Evolutionary conservation across 2,329 filamentous ascomycete species (phyloP), one percentile per base, ranked within the genome.

Genomic region (Sarocladium brachiariae): DNA sequence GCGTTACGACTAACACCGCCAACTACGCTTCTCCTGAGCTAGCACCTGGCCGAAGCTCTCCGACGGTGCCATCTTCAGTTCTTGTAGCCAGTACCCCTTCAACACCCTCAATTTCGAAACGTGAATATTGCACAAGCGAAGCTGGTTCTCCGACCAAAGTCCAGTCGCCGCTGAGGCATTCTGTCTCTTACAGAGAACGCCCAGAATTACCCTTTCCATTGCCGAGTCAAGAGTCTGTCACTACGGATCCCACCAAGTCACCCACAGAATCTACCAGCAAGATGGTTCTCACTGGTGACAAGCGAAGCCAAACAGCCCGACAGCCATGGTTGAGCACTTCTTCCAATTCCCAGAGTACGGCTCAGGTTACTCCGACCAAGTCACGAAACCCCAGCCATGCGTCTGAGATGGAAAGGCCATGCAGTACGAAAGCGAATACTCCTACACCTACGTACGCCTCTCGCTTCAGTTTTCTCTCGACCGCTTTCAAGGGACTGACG

Each of bases 401-500:
- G 18, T 35, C 18, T 58, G 58, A 23, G 47, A 57, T 19, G 13
- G 50, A 41, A 13, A 54, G 56, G 10, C 59, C 62, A 4, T 8
- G 7, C 10, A 66, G 68, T 13, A 62, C 70, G 9, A 70, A 69
- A 51, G 65, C 58, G 41, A 45, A 57, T 25, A 61, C 57, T 34
- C 58, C 62, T 21, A 60, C 55, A 21, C 50, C 52, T n/a, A 57
- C 59, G 41, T 73, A 70, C 11, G 43, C 43, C 8, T 47, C 43
- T 37, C 73, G 68, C 27, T 70, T 77, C 53, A 68, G 70, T 34
- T 73, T 77, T 55, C 62, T 78, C 41, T 70, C 73, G 2, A 68
- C 71, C 47, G 66, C 76, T 61, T 69, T 75, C 39, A 71, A 61
- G 51, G 58, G 59, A 19, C 50, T 50, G 54, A 39, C 57, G 19